Base-by-base conservation (phyloP, 164 flowering plant genomes). In the Stephania japonica region DNA sequence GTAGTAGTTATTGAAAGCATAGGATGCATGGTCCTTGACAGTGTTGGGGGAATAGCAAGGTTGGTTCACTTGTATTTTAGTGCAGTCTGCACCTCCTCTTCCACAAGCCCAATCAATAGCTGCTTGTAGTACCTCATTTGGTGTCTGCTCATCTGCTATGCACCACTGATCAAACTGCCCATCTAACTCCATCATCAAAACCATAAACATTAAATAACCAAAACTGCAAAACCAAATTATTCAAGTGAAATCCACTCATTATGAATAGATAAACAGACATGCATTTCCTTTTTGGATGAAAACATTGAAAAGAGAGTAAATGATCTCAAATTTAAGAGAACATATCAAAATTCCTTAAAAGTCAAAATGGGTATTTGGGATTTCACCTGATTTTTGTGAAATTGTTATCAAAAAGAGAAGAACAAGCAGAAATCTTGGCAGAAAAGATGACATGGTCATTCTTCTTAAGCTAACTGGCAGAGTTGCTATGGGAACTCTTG, bases 61-160 rank as follows among this genome's bases (percentile, higher is more conserved):
- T 75, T 85, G 79, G 49, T 85, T 78, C 76, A 24, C 70, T 44
- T 86, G 87, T 27, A 89, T 84, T 67, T 72, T 77, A 47, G 83
- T 83, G 81, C 98, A 88, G 49, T 89, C 84, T 65, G 90, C 97
- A 38, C 85, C 91, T 67, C 91, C 91, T 68, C 73, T 71, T 41
- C 86, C 86, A 75, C 98, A 94, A 0, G 96, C 96, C 94, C 96
- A 94, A 65, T 86, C 83, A 47, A 89, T 62, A 0, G 91, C 91
- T 25, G 21, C 73, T 78, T 83, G 88, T 81, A 94, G 78, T 76
- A 78, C 85, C 0, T 80, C 86, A 18, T 84, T 89, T 25, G 90
- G 81, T n/a, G 85, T 80, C 79, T 90, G 93, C 75, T 80, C 90
- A 81, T 91, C 92, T 0, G 93, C 97, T 71, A 91, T 72, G 80